A percentile compares a stretch with the other conserved stretches of the same genome.
These are phyloP conservation scores for Tolypocladium amazonense DNA, from an alignment of 2,329 filamentous ascomycete genomes.

Conservation along the genomic window DNA sequence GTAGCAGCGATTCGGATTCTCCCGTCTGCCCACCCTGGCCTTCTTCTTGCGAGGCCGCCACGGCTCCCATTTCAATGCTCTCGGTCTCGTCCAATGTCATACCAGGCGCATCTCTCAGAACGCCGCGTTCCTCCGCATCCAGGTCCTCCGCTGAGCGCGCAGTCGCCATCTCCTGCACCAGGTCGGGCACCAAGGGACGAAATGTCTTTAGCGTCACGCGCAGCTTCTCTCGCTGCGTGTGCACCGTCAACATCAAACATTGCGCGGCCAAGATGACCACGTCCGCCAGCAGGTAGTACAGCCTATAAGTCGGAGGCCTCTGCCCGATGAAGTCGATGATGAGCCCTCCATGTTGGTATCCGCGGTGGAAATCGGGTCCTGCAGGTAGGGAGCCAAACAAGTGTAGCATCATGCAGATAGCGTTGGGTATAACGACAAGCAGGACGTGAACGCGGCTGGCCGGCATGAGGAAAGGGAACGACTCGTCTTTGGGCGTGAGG, in stretches of 20 bases:
- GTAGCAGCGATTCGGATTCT: slow-evolving; percentile 15
- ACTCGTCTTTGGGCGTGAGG: slow-evolving; percentile 50
- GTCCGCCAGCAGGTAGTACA: slow-evolving; percentile 46
- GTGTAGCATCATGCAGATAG: slow-evolving; percentile 51
- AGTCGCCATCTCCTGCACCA: slow-evolving; percentile 13
- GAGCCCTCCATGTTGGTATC: slow-evolving; percentile 57
- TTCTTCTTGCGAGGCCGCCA: slow-evolving; percentile 9
- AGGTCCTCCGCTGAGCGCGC: slow-evolving; percentile 33
- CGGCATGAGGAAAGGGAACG: slow-evolving; percentile 44
- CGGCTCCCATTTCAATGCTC: slow-evolving; percentile 35
- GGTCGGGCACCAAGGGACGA: slow-evolving; percentile 19
- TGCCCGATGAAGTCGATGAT: slow-evolving; percentile 61
- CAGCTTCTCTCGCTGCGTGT: slow-evolving; percentile 48
- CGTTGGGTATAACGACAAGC: slow-evolving; percentile 46
- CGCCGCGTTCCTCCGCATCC: slow-evolving; percentile 46
- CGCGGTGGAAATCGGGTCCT: slow-evolving; percentile 50
- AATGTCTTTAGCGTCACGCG: slow-evolving; percentile 35
- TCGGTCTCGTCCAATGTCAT: slow-evolving; percentile 24
- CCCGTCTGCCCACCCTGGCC: slow-evolving; percentile 14
- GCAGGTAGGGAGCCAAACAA: slow-evolving; percentile 41
- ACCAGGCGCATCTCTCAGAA: slow-evolving; percentile 28
- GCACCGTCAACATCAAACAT: slow-evolving; percentile 53
- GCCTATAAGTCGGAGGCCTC: slow-evolving; percentile 45
- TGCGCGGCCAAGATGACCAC: slow-evolving; percentile 45
- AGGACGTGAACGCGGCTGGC: slow-evolving; percentile 46